Evolutionary conservation across 1,284 basidiomycete species (phyloP), one percentile per base, ranked within the genome.

Genomic region (Cryptococcus sp.): DNA sequence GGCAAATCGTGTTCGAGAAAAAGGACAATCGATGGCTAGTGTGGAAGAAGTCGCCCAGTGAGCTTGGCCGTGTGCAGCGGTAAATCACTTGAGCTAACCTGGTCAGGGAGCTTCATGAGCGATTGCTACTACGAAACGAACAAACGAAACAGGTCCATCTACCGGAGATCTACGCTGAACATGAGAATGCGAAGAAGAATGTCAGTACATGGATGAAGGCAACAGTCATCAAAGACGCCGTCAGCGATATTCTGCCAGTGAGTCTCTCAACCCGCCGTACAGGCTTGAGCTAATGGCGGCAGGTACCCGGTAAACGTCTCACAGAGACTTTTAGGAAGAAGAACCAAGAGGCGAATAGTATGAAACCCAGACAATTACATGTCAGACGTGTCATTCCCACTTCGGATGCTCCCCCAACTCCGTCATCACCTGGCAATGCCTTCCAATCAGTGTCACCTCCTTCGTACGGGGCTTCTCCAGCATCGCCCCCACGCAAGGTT

Each of bases 61-160:
- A 57, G 72, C 62, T 35, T 32, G 41, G 10, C 42, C 31, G 46
- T 45, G 34, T 42, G 6, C 41, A 41, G 42, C 31, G 7, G 3
- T 14, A 32, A 32, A 4, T 32, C 23, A 23, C 23, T 23, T 23
- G 23, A 23, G 23, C 23, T 23, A 23, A 23, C 23, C 23, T 23
- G 15, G 30, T 10, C 47, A 74, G 73, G 51, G 76, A 76, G 59
- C 80, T 98, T 33, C 95, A 98, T 73, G 91, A 97, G 74, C 87
- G 87, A 64, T 80, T 98, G 3, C 77, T 95, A 13, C 81, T 98
- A 45, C 83, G 96, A 58, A 97, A 97, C 66, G 95, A 98, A 76
- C 93, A 85, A 78, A 98, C 94, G 54, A 98, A 96, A 81, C 92
- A 93, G 63, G 86, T 98, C 46, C 86, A 92, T 58, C 88, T 99